A percentile compares a stretch with the other conserved stretches of the same genome.
These are phyloP conservation scores for Fraxinus quadrangulata DNA, from an alignment of 257 asterid species.

Conservation along the genomic window DNA sequence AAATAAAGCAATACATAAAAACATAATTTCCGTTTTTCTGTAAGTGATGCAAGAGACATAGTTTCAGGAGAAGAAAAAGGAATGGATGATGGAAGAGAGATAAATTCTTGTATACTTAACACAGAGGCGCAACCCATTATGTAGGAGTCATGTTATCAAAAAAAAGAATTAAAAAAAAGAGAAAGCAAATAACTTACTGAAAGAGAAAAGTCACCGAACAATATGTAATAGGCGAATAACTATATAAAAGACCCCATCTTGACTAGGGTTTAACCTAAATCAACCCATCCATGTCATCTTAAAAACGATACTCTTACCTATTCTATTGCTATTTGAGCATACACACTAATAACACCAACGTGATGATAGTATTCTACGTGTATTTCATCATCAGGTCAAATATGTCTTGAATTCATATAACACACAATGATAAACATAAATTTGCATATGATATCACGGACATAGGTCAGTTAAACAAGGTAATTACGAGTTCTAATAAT, in stretches of 20 bases:
- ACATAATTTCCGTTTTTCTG: not conserved
- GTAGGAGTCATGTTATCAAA: not conserved
- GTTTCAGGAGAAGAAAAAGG: not conserved
- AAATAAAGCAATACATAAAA: constrained; percentile 1
- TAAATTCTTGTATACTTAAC: not conserved
- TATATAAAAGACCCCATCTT: not conserved
- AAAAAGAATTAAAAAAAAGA: too few relatives aligned
- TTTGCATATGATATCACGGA: not conserved
- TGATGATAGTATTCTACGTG: not conserved
- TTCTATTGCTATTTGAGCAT: not conserved
- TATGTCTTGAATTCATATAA: not conserved
- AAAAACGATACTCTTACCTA: not conserved
- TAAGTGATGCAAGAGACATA: not conserved
- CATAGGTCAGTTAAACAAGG: not conserved
- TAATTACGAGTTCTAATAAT: too few relatives aligned
- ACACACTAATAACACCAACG: not conserved
- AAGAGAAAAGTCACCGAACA: not conserved
- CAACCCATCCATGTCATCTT: not conserved
- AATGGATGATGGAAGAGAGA: not conserved
- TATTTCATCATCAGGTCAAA: not conserved
- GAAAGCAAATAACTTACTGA: too few relatives aligned
- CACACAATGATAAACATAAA: not conserved
- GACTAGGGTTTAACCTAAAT: too few relatives aligned
- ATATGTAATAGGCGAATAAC: not conserved
- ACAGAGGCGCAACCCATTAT: not conserved